Conservation (phyloP, 345 rosid species). For the Reutealis trisperma region DNA sequence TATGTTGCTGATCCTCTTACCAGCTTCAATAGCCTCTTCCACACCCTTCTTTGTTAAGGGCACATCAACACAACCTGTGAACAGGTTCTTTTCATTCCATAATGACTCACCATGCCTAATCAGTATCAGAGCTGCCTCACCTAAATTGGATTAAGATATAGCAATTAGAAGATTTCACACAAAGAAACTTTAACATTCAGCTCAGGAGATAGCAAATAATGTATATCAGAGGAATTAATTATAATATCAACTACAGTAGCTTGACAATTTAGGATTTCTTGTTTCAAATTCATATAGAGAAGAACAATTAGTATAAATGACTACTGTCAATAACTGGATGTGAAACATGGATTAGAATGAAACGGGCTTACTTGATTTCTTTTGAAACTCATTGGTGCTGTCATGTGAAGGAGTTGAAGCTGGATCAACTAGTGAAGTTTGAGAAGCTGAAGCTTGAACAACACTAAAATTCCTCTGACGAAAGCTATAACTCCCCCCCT, state of each 20-base stretch:
- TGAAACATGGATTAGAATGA: constrained; percentile 4
- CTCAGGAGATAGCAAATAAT: neutral
- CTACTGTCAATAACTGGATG: neutral
- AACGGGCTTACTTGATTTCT: constrained; percentile 59
- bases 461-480: constrained; percentile 32
- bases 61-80: constrained; percentile 97
- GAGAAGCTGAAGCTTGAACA: constrained; percentile 57
- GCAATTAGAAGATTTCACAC: constrained; percentile 13
- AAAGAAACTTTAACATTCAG: constrained; percentile 4
- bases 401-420: constrained; percentile 54
- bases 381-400: constrained; percentile 37
- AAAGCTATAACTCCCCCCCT: constrained; percentile 26
- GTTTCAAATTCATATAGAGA: neutral
- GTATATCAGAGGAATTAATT: neutral
- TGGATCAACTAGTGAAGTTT: constrained; percentile 53
- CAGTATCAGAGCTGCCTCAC: constrained; percentile 82
- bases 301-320: neutral
- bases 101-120: constrained; percentile 96
- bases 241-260: neutral
- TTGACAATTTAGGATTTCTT: neutral
- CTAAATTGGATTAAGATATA: constrained; percentile 36
- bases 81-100: constrained; percentile 98
- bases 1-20: constrained; percentile 90
- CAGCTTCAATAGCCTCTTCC: constrained; percentile 97
- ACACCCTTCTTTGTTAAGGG: constrained; percentile 92